Conservation (phyloP, 176 grass and related monocot species). For the Lolium perenne region DNA sequence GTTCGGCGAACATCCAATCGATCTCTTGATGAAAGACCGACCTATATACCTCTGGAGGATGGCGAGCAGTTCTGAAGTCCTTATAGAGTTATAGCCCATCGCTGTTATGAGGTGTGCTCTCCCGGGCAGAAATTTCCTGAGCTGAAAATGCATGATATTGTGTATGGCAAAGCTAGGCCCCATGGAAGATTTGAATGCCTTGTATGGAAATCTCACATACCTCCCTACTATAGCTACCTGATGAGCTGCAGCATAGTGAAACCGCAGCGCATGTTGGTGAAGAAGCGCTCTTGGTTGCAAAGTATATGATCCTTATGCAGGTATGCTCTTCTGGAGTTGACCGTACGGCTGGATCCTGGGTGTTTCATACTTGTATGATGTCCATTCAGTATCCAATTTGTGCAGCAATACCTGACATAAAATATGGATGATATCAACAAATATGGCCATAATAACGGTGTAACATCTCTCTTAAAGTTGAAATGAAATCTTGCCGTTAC, state of each 20-base stretch:
- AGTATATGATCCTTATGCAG: slow-evolving; percentile 4
- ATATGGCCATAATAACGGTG: not conserved
- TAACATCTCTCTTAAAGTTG: not conserved
- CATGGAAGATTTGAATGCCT: not conserved
- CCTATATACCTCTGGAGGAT: not conserved
- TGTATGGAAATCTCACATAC: slow-evolving; percentile 9
- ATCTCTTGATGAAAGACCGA: not conserved
- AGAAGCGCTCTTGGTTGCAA: slow-evolving; percentile 24
- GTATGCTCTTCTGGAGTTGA: not conserved
- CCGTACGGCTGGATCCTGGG: not conserved
- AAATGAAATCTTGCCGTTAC: not conserved
- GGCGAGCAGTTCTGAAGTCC: not conserved
- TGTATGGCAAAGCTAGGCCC: not conserved
- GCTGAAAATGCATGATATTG: not conserved
- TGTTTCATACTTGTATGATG: not conserved
- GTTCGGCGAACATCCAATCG: slow-evolving; percentile 18
- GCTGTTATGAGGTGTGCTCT: not conserved
- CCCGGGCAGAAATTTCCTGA: not conserved
- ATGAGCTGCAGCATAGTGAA: not conserved
- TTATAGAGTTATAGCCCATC: not conserved
- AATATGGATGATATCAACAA: not conserved
- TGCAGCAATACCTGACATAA: not conserved
- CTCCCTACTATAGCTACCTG: slow-evolving; percentile 24
- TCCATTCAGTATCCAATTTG: not conserved
- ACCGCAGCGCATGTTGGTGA: not conserved